Percentiles rank a stretch among this genome's conserved stretches.
Conservation (phyloP, 2,329 filamentous ascomycete species). For the Colletotrichum tropicicola region DNA sequence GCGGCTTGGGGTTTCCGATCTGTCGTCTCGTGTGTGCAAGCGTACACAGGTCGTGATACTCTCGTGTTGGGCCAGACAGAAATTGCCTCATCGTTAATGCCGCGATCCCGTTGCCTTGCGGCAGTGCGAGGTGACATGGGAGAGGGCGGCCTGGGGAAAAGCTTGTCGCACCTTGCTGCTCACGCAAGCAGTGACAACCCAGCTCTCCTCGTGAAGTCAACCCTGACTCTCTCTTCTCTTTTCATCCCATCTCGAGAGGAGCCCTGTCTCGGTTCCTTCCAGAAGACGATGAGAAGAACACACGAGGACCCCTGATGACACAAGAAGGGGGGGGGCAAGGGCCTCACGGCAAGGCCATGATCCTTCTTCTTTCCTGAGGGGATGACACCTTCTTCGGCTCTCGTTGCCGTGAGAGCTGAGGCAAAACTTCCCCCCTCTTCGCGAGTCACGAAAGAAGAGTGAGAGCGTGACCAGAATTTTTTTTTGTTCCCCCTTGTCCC, state of each 20-base stretch:
- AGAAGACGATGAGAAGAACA: not conserved
- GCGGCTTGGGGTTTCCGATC: too few species aligned
- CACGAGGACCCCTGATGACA: not conserved
- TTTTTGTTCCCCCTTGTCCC: too few species aligned
- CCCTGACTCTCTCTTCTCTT: not conserved
- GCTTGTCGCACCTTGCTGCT: not conserved
- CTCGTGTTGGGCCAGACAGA: too few species aligned
- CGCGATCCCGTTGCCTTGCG: not conserved
- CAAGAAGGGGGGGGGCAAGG: not conserved
- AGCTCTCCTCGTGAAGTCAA: not conserved
- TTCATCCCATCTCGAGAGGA: constrained; percentile 4
- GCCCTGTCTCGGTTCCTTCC: constrained; percentile 18
- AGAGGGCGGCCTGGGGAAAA: not conserved
- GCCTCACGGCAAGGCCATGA: not conserved
- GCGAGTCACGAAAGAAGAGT: not conserved
- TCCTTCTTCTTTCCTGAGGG: not conserved
- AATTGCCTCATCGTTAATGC: not conserved
- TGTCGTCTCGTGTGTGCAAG: too few species aligned
- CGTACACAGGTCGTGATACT: too few species aligned
- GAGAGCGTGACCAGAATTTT: not conserved
- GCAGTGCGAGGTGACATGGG: not conserved
- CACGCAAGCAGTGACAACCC: not conserved
- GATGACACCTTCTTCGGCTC: not conserved
- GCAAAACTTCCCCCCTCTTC: not conserved
- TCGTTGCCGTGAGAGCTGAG: not conserved